A percentile compares a stretch with the other conserved stretches of the same genome.
These are phyloP conservation scores for Pluteus cervinus DNA, from an alignment of 768 basidiomycete genomes.

Conservation along the genomic window DNA sequence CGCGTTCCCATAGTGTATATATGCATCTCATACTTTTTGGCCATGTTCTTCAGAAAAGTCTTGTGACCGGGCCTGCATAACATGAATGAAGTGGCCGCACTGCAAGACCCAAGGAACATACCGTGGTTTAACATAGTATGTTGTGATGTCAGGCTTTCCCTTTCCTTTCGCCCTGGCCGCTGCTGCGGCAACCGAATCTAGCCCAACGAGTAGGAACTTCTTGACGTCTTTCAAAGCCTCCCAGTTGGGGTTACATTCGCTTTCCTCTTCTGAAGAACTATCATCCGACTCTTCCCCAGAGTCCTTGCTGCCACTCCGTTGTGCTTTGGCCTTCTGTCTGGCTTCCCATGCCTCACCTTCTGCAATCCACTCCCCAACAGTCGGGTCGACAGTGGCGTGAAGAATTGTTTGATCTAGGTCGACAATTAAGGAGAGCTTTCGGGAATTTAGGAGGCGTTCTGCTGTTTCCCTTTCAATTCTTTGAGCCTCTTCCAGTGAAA, in stretches of 20 bases:
- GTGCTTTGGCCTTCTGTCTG: constrained; percentile 38
- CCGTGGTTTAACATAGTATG: constrained; percentile 99
- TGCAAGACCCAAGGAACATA: constrained; percentile 29
- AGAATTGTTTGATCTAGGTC: constrained; percentile 99
- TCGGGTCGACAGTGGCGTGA: constrained; percentile 97
- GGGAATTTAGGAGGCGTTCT: constrained; percentile 63
- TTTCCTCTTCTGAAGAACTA: constrained; percentile 36
- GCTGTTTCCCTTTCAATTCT: constrained; percentile 83
- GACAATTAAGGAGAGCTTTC: constrained; percentile 90
- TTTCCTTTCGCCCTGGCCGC: constrained; percentile 46
- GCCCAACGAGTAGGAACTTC: constrained; percentile 79
- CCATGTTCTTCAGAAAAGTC: constrained; percentile 67
- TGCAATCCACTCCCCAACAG: constrained; percentile 94
- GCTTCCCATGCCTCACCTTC: constrained; percentile 82
- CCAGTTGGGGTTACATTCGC: constrained; percentile 88
- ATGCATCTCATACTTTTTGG: constrained; percentile 93
- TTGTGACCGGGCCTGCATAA: constrained; percentile 68
- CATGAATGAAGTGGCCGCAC: constrained; percentile 4
- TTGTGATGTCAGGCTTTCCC: constrained; percentile 69
- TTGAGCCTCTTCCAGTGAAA: constrained; percentile 88
- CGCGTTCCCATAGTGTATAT: constrained; percentile 99
- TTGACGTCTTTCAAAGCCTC: constrained; percentile 86
- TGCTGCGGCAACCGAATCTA: constrained; percentile 59
- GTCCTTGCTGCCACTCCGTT: constrained; percentile 20
- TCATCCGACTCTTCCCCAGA: constrained; percentile 32